These are phyloP conservation scores for Eucalyptus fibrosa DNA, from an alignment of 345 rosid species.

Conservation along the genomic window DNA sequence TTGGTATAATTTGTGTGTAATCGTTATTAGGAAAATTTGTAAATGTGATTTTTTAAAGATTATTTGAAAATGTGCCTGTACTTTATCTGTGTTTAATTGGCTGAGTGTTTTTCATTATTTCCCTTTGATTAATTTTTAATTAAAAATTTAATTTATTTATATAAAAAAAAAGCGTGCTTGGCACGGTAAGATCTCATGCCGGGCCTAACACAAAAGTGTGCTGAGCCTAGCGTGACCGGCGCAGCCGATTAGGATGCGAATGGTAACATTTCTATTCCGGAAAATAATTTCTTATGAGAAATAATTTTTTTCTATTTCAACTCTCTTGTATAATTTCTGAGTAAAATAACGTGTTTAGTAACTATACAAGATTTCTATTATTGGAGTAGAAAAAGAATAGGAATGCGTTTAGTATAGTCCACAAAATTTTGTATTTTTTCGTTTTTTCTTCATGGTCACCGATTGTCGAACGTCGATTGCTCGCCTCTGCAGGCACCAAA, in stretches of 20 bases:
- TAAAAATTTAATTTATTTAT: too few species aligned
- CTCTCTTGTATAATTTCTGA: too few species aligned
- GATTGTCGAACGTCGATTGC: fast-evolving
- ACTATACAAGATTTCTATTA: too few species aligned
- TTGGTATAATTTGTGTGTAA: not conserved
- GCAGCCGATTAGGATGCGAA: fast-evolving
- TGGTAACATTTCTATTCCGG: fast-evolving
- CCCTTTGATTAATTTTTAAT: not conserved
- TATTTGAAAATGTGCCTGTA: not conserved
- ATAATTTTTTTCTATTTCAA: too few species aligned
- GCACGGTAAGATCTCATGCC: fast-evolving
- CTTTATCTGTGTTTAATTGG: not conserved
- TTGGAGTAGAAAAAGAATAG: too few species aligned
- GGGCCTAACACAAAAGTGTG: not conserved
- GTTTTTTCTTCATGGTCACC: too few species aligned
- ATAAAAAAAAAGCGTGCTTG: fast-evolving
- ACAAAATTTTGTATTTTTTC: too few species aligned
- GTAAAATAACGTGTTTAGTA: too few species aligned
- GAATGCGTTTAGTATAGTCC: fast-evolving
- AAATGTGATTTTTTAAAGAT: not conserved
- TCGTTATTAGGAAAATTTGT: not conserved
- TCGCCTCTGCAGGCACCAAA: fast-evolving
- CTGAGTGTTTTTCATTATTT: not conserved
- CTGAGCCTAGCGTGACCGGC: not conserved
- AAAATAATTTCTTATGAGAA: fast-evolving